Percentiles rank a stretch among this genome's conserved stretches.
Evolutionary conservation across 495 filamentous ascomycete genomes (phyloP).

Genomic region (Penicillium macrosclerotiorum): DNA sequence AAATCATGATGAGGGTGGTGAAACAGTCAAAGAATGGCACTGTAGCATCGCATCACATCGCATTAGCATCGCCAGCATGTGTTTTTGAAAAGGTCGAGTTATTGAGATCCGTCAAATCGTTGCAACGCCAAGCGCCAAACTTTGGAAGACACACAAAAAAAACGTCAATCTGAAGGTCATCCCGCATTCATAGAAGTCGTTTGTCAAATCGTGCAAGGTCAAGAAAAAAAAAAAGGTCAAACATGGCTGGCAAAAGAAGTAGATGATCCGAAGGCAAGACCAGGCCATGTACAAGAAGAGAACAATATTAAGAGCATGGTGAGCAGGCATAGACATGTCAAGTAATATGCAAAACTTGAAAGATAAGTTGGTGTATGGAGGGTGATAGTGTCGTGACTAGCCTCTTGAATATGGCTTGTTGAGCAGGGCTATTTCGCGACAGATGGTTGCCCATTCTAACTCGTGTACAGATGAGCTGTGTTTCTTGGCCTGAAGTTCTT

Average conservation of each 20-base stretch:
- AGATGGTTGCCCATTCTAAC: slow-evolving; percentile 86
- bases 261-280: too few relatives aligned
- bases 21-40: slow-evolving; percentile 3
- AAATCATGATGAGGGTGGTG: too few relatives aligned
- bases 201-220: slow-evolving; percentile 20
- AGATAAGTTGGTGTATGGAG: neutral
- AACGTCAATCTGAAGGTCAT: slow-evolving; percentile 8
- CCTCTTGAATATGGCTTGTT: slow-evolving; percentile 81
- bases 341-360: neutral
- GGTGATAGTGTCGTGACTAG: slow-evolving; percentile 2
- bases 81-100: slow-evolving; percentile 1
- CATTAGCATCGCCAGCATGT: slow-evolving; percentile 8
- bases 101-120: slow-evolving; percentile 10
- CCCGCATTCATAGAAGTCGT: slow-evolving; percentile 21
- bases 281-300: neutral
- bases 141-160: too few relatives aligned
- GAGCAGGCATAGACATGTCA: neutral
- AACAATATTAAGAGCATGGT: slow-evolving; percentile 1
- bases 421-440: slow-evolving; percentile 89
- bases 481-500: slow-evolving; percentile 61
- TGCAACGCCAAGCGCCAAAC: slow-evolving; percentile 22
- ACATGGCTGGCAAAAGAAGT: neutral
- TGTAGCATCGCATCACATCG: slow-evolving; percentile 1
- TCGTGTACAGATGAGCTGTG: slow-evolving; percentile 61
- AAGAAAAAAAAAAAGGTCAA: neutral